Conservation (phyloP, 768 basidiomycete species). For the Boletus subparvulus region DNA sequence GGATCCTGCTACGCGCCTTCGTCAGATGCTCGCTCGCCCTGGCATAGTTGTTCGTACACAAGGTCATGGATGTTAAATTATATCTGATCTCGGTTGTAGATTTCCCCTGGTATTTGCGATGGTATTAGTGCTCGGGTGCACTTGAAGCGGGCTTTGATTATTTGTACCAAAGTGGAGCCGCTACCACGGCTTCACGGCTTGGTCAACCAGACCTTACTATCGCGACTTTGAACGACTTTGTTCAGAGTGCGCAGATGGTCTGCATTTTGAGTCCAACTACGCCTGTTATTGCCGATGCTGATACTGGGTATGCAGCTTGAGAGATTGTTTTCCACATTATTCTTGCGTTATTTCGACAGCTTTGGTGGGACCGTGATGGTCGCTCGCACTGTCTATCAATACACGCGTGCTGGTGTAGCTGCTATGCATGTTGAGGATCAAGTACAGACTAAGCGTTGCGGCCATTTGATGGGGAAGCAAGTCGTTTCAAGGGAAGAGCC, state of each 20-base stretch:
- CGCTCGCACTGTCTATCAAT: slow-evolving; percentile 72
- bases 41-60: slow-evolving; percentile 66
- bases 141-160: slow-evolving; percentile 78
- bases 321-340: neutral
- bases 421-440: slow-evolving; percentile 81
- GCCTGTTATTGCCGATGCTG: slow-evolving; percentile 78
- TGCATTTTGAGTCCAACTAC: slow-evolving; percentile 60
- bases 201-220: slow-evolving; percentile 80
- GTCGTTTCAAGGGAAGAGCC: slow-evolving; percentile 79
- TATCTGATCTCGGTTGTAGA: slow-evolving; percentile 33
- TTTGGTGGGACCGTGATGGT: slow-evolving; percentile 78
- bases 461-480: slow-evolving; percentile 78
- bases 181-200: slow-evolving; percentile 75
- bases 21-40: slow-evolving; percentile 66
- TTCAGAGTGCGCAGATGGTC: slow-evolving; percentile 69
- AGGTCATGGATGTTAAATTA: neutral
- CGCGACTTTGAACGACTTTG: slow-evolving; percentile 76
- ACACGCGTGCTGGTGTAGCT: slow-evolving; percentile 67
- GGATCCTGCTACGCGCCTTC: slow-evolving; percentile 69
- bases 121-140: slow-evolving; percentile 77
- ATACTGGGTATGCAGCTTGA: slow-evolving; percentile 56
- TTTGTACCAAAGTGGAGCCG: slow-evolving; percentile 78
- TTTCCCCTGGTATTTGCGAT: slow-evolving; percentile 79
- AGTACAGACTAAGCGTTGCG: slow-evolving; percentile 78
- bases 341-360: slow-evolving; percentile 24